These are phyloP conservation scores for Cynanchum wilfordii DNA, from an alignment of 257 asterid species.

Conservation along the genomic window DNA sequence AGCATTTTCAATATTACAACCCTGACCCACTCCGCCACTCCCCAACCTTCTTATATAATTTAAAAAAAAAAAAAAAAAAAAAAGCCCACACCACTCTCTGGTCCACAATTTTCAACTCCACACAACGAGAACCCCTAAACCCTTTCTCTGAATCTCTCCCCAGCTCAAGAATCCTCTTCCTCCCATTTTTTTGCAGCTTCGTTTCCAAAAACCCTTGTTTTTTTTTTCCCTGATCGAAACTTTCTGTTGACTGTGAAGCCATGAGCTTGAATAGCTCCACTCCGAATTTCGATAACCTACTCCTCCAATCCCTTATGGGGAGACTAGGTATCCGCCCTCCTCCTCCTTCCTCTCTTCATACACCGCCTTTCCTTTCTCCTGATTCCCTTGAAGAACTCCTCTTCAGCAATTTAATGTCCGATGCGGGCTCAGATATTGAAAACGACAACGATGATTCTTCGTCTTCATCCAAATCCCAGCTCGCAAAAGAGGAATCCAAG, in stretches of 20 bases:
- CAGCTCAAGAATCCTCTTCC: neutral
- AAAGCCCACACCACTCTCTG: neutral
- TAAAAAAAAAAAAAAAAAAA: neutral
- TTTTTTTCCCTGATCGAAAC: neutral
- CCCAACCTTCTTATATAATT: neutral
- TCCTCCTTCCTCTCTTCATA: slow-evolving; percentile 21
- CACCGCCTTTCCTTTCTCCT: slow-evolving; percentile 34
- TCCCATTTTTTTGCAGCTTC: neutral
- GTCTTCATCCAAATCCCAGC: slow-evolving; percentile 57
- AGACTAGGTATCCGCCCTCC: slow-evolving; percentile 65
- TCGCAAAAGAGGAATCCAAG: slow-evolving; percentile 75
- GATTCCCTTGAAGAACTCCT: slow-evolving; percentile 76
- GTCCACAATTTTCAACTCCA: neutral
- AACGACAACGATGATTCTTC: slow-evolving; percentile 21
- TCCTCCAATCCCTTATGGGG: slow-evolving; percentile 78
- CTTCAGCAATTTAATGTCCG: slow-evolving; percentile 56
- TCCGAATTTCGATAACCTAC: slow-evolving; percentile 85
- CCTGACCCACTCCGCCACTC: neutral
- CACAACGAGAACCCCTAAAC: neutral
- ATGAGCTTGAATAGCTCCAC: slow-evolving; percentile 43
- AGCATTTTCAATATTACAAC: neutral
- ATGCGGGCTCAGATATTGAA: slow-evolving; percentile 44
- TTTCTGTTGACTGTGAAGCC: slow-evolving; percentile 19
- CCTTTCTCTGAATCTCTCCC: neutral
- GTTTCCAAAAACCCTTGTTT: neutral